phyloP scores from a whole-genome alignment of 768 basidiomycete species.

The Cystobasidiopsis lactophilus region DNA sequence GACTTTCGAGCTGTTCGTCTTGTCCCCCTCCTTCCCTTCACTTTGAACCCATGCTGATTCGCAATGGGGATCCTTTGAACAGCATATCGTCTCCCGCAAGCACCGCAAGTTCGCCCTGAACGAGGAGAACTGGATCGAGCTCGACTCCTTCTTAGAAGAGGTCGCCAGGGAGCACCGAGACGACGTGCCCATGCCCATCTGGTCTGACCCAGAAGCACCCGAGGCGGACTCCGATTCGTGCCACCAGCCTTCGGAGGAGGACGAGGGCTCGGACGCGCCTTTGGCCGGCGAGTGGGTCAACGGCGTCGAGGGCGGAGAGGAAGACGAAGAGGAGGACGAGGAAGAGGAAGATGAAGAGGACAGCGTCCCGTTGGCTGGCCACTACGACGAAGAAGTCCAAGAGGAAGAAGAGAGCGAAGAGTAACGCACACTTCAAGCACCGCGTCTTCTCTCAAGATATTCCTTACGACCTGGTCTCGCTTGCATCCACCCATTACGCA shows the following conservation, averaged over 20 bases:
- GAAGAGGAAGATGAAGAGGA: slow-evolving; percentile 6
- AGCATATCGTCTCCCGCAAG: slow-evolving; percentile 52
- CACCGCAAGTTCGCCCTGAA: slow-evolving; percentile 67
- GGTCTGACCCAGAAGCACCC: too few species aligned
- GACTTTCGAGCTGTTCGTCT: slow-evolving; percentile 55
- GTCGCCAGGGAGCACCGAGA: too few species aligned
- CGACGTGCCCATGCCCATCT: neutral
- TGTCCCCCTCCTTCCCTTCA: neutral
- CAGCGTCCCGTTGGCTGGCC: neutral
- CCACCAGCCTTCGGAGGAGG: neutral
- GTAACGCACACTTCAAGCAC: too few species aligned
- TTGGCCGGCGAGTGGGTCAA: too few species aligned
- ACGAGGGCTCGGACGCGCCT: too few species aligned
- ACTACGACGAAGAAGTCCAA: slow-evolving; percentile 1
- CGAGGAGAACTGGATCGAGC: slow-evolving; percentile 48
- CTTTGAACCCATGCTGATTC: neutral
- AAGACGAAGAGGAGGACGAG: slow-evolving; percentile 4
- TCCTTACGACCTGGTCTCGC: too few species aligned
- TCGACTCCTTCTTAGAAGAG: slow-evolving; percentile 51
- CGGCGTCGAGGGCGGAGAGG: neutral
- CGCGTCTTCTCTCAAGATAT: too few species aligned
- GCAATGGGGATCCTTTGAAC: slow-evolving; percentile 2
- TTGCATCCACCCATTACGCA: too few species aligned
- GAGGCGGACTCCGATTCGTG: too few species aligned
- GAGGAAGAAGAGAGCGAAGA: neutral